A percentile compares a stretch with the other conserved stretches of the same genome.
These are phyloP conservation scores for Myxozyma vanderwaltii DNA, from an alignment of 805 yeast species.

Conservation along the genomic window DNA sequence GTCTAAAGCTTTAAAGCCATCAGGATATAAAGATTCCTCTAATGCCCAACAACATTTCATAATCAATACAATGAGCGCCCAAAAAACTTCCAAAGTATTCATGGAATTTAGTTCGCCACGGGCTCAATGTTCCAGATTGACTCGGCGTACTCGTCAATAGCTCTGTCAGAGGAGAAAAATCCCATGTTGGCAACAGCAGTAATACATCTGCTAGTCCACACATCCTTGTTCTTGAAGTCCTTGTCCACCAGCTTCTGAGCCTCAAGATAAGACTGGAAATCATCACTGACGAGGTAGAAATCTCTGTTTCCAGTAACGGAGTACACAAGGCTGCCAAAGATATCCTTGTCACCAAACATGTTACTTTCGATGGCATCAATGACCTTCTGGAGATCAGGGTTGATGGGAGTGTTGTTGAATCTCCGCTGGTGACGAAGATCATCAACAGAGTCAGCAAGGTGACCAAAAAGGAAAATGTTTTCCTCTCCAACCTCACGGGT, in stretches of 20 bases:
- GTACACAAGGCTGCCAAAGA: constrained; percentile 66
- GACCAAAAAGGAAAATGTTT: constrained; percentile 88
- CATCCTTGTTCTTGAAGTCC: constrained; percentile 64
- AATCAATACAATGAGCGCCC: constrained; percentile 1
- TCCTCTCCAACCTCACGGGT: constrained; percentile 93
- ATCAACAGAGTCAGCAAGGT: constrained; percentile 85
- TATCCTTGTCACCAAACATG: constrained; percentile 64
- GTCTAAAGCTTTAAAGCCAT: too few relatives aligned
- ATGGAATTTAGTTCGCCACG: constrained; percentile 15
- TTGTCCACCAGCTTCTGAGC: constrained; percentile 77
- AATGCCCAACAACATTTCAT: too few relatives aligned
- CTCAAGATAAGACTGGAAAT: constrained; percentile 81
- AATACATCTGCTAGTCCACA: constrained; percentile 78
- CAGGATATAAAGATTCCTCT: too few relatives aligned
- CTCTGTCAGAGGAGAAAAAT: constrained; percentile 86
- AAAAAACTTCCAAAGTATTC: neutral
- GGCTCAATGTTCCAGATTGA: constrained; percentile 93
- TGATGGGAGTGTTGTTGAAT: constrained; percentile 59
- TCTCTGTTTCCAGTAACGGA: constrained; percentile 67
- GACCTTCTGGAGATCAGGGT: constrained; percentile 62
- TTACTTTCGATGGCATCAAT: constrained; percentile 69
- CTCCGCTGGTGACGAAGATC: constrained; percentile 76
- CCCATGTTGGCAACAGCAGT: constrained; percentile 89
- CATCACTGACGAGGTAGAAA: constrained; percentile 83
- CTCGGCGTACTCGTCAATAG: constrained; percentile 89